Conservation (phyloP, 129 eudicot species). For the Apium graveolens region DNA sequence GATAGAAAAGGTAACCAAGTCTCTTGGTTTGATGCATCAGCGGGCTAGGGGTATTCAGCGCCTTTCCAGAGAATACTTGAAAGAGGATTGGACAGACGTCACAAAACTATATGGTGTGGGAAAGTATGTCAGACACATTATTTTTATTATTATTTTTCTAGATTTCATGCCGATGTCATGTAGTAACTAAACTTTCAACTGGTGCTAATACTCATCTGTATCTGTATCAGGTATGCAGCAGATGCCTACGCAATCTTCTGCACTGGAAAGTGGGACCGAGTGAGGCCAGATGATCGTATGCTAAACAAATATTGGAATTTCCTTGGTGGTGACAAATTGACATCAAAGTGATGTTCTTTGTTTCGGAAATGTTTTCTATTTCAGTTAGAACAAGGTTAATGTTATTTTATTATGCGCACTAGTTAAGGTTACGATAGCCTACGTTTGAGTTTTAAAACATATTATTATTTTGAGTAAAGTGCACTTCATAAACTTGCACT, state of each 20-base stretch:
- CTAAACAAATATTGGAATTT: conserved; percentile 9
- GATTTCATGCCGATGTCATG: not conserved
- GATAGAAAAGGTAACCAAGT: conserved; percentile 27
- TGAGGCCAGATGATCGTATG: conserved; percentile 70
- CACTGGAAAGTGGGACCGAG: conserved; percentile 67
- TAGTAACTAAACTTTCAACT: not conserved
- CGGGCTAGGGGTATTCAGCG: conserved; percentile 38
- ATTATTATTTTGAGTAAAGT: too few relatives aligned
- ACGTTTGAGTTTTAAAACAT: too few relatives aligned
- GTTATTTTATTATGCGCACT: too few relatives aligned
- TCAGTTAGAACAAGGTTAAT: too few relatives aligned
- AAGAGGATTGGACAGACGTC: conserved; percentile 60
- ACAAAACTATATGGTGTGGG: conserved; percentile 67
- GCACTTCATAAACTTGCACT: too few relatives aligned
- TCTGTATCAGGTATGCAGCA: conserved; percentile 62
- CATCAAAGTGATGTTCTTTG: too few relatives aligned
- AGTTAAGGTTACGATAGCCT: too few relatives aligned
- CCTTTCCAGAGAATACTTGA: conserved; percentile 45
- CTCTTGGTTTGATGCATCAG: conserved; percentile 50
- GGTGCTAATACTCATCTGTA: not conserved
- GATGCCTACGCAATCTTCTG: conserved; percentile 94
- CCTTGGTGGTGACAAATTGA: too few relatives aligned
- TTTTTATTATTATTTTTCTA: too few relatives aligned
- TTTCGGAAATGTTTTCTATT: too few relatives aligned
- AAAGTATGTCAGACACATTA: conserved; percentile 32